These are phyloP conservation scores for Sugiyamaella japonica DNA, from an alignment of 1,139 yeast genomes.

Conservation along the genomic window DNA sequence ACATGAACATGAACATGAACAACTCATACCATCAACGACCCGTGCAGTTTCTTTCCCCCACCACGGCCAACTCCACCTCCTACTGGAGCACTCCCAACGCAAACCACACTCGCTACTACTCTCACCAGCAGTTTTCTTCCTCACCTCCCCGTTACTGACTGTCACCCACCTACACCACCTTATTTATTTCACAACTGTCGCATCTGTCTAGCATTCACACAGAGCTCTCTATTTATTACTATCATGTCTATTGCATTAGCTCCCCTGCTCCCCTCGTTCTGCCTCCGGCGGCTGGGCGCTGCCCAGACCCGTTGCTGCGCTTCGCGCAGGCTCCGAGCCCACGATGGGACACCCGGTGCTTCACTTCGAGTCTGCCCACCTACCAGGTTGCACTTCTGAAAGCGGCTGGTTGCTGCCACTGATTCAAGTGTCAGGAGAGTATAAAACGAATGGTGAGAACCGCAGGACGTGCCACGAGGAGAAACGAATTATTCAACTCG, in stretches of 20 bases:
- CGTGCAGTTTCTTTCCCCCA: slow-evolving; percentile 20
- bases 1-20: neutral
- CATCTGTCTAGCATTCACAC: neutral
- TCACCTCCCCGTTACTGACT: slow-evolving; percentile 16
- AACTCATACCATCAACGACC: slow-evolving; percentile 6
- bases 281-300: slow-evolving; percentile 9
- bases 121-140: slow-evolving; percentile 18
- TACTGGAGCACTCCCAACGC: slow-evolving; percentile 18
- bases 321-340: neutral
- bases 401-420: too few relatives aligned
- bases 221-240: slow-evolving; percentile 3
- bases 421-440: too few relatives aligned
- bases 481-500: too few relatives aligned
- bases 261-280: neutral
- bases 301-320: slow-evolving; percentile 6
- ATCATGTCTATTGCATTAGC: neutral
- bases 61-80: slow-evolving; percentile 9
- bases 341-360: too few relatives aligned
- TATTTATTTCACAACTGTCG: slow-evolving; percentile 7
- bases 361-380: too few relatives aligned
- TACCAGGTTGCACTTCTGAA: too few relatives aligned
- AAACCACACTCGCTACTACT: slow-evolving; percentile 2
- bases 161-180: neutral
- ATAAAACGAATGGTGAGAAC: too few relatives aligned
- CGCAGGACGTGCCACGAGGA: too few relatives aligned